Base-by-base conservation (phyloP, 306 rosid species). In the Erythrophleum fordii region DNA sequence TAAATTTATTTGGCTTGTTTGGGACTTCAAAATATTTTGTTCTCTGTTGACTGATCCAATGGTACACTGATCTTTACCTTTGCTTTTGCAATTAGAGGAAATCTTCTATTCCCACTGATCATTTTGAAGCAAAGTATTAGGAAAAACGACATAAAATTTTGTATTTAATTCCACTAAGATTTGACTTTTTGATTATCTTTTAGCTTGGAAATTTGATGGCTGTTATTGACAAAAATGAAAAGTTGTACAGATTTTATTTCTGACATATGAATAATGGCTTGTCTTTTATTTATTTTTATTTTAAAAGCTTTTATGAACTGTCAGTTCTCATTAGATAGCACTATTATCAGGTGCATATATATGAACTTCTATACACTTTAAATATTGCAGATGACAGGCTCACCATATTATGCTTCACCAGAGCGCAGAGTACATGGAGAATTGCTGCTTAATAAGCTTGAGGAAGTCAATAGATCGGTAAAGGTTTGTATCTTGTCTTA, bases 391-490 rank as follows among this genome's bases (percentile, higher is more conserved):
- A 76, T 86, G 85, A 20, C 86, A 64, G 85, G 87, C 67, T 90
- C 94, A 34, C 76, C 89, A 0, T 88, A 39, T 65, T 60, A 89
- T 85, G 67, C 87, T 49, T 53, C 91, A 8, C 48, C 74, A 20
- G 97, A 89, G 69, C 91, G 86, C 41, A 83, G 93, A 88, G 45
- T 82, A 26, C 81, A 86, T 8, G 89, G 90, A 76, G 97, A 88
- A 34, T 67, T 90, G 29, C 80, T 92, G 46, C 85, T 94, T 79
- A 81, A 88, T 77, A 94, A 90, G 74, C 87, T 94, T 17, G 93
- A 92, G 81, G 97, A 94, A 90, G 90, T 94, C 84, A 92, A 86
- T 66, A 87, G 70, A 90, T 89, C 97, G 62, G 92, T 90, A 26
- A 94, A 91, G 97, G 98, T 94, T 73, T 42, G 73, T 55, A 39